These are phyloP conservation scores for Fusarium poae DNA, from an alignment of 2,329 filamentous ascomycete genomes.

Conservation along the genomic window DNA sequence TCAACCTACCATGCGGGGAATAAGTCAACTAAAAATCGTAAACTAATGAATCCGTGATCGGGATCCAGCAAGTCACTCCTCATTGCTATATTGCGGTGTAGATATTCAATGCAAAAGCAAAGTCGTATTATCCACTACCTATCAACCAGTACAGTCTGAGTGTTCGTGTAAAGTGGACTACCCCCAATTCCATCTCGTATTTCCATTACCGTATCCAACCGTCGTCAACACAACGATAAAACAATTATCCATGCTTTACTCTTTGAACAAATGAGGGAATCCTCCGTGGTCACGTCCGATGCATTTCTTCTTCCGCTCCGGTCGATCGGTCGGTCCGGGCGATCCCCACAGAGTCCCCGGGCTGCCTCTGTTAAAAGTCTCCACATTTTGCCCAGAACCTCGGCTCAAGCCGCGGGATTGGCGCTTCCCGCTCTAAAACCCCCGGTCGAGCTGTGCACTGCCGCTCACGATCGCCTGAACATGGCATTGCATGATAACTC, in stretches of 20 bases:
- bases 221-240: background rate
- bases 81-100: constrained; percentile 32
- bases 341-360: constrained; percentile 24
- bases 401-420: constrained; percentile 37
- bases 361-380: constrained; percentile 35
- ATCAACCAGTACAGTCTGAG: background rate
- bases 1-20: constrained; percentile 38
- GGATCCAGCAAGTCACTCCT: constrained; percentile 28
- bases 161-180: constrained; percentile 3
- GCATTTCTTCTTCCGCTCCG: constrained; percentile 26
- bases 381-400: constrained; percentile 16
- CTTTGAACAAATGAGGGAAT: background rate
- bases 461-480: constrained; percentile 37
- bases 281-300: constrained; percentile 24
- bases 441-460: constrained; percentile 31
- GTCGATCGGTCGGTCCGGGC: constrained; percentile 31
- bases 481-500: constrained; percentile 28
- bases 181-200: constrained; percentile 21
- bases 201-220: constrained; percentile 11
- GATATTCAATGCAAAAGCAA: constrained; percentile 5
- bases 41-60: constrained; percentile 22
- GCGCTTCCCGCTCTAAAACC: constrained; percentile 28
- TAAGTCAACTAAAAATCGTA: constrained; percentile 6
- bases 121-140: background rate
- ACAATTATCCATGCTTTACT: constrained; percentile 2